Evolutionary conservation across 176 grass and related monocot genomes (phyloP).

Genomic region (Neostapfia colusana): DNA sequence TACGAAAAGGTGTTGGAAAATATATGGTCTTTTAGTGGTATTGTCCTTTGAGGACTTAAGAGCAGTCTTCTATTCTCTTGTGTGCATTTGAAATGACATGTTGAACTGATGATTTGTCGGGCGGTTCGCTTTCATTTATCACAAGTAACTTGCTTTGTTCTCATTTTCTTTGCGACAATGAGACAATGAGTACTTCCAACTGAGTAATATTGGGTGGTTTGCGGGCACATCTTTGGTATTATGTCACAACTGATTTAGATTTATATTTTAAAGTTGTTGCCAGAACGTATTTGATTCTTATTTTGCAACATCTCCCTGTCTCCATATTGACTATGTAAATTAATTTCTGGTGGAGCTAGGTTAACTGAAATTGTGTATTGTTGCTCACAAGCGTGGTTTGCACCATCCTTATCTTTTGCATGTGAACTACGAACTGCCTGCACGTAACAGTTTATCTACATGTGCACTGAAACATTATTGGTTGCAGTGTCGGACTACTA

Average conservation of each 20-base stretch:
- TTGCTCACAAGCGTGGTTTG: not conserved
- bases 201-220: conserved; percentile 17
- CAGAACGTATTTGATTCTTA: not conserved
- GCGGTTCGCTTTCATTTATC: not conserved
- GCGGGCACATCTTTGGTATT: not conserved
- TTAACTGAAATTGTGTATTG: not conserved
- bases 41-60: not conserved
- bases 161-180: not conserved
- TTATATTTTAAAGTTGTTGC: not conserved
- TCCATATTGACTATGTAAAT: not conserved
- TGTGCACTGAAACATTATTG: not conserved
- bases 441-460: not conserved
- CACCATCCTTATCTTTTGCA: not conserved
- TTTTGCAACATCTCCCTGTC: not conserved
- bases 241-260: not conserved
- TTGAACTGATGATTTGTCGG: not conserved
- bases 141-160: not conserved
- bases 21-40: not conserved
- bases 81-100: not conserved
- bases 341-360: not conserved
- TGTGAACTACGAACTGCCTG: not conserved
- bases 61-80: not conserved
- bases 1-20: not conserved
- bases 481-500: conserved; percentile 86
- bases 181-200: not conserved